Conservation (phyloP, 345 rosid genomes). For the Psidium friedrichsthalianum region DNA sequence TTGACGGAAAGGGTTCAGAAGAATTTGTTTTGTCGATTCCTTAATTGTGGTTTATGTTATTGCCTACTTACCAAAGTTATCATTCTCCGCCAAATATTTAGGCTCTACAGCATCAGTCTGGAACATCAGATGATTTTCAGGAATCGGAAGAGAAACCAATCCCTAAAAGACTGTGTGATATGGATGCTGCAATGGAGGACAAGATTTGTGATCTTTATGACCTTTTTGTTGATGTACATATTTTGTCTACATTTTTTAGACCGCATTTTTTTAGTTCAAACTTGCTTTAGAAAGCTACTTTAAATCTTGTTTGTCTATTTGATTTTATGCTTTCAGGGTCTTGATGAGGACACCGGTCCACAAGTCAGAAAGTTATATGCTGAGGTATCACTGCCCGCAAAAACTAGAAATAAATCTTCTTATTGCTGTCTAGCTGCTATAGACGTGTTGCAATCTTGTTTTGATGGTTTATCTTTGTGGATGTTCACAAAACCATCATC, state of each 20-base stretch:
- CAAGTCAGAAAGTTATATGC: slow-evolving; percentile 80
- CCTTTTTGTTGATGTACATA: slow-evolving; percentile 69
- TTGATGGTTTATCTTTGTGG: neutral
- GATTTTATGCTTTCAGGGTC: slow-evolving; percentile 40
- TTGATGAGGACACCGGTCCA: slow-evolving; percentile 79
- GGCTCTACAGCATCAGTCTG: slow-evolving; percentile 49
- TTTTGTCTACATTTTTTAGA: neutral
- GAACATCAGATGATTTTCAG: slow-evolving; percentile 63
- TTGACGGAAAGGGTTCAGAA: neutral
- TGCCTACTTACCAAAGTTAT: neutral
- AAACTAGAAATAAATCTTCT: neutral
- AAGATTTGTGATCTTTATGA: slow-evolving; percentile 94
- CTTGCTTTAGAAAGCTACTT: neutral
- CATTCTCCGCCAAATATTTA: slow-evolving; percentile 2
- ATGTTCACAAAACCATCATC: neutral
- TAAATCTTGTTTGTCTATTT: slow-evolving; percentile 2
- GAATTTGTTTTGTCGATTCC: neutral
- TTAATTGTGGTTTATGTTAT: neutral
- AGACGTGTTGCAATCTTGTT: neutral
- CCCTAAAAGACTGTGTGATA: slow-evolving; percentile 39
- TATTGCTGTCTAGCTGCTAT: neutral
- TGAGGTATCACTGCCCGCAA: slow-evolving; percentile 37
- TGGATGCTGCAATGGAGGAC: slow-evolving; percentile 71
- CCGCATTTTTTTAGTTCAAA: neutral
- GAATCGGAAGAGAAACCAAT: slow-evolving; percentile 46